Evolutionary conservation across 2,329 filamentous ascomycete genomes (phyloP).

Genomic region (Arthroderma sp.): DNA sequence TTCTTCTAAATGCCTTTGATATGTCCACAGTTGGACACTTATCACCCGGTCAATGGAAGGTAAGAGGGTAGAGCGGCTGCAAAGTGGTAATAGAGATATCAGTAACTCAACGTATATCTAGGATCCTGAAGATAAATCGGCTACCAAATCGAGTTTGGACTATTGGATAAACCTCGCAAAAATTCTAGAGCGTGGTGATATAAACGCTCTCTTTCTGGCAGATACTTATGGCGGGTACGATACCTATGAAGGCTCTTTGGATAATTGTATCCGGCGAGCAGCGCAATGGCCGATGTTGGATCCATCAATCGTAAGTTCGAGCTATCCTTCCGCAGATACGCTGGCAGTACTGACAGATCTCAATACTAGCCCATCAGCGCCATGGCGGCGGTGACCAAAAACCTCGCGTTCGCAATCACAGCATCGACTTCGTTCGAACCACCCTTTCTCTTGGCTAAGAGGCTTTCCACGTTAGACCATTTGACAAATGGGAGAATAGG

Average conservation of each 20-base stretch:
- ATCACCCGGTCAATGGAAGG: constrained; percentile 55
- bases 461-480: constrained; percentile 51
- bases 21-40: constrained; percentile 54
- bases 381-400: constrained; percentile 55
- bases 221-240: constrained; percentile 54
- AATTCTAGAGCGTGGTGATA: constrained; percentile 46
- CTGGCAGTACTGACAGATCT: constrained; percentile 36
- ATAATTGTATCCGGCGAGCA: constrained; percentile 48
- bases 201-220: constrained; percentile 53
- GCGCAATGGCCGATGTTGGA: constrained; percentile 55
- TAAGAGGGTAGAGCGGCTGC: constrained; percentile 14
- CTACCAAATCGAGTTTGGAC: constrained; percentile 45
- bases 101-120: constrained; percentile 16
- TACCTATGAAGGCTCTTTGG: constrained; percentile 46
- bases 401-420: constrained; percentile 50
- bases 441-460: constrained; percentile 48
- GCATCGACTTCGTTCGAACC: constrained; percentile 51
- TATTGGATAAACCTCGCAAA: constrained; percentile 55
- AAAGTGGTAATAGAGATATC: constrained; percentile 2
- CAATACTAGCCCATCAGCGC: constrained; percentile 43
- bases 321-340: not conserved
- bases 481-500: constrained; percentile 48
- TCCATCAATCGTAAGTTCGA: constrained; percentile 43
- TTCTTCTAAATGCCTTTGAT: constrained; percentile 52
- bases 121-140: constrained; percentile 49